These are phyloP conservation scores for Psophocarpus tetragonolobus DNA, from an alignment of 306 rosid species.

Conservation along the genomic window DNA sequence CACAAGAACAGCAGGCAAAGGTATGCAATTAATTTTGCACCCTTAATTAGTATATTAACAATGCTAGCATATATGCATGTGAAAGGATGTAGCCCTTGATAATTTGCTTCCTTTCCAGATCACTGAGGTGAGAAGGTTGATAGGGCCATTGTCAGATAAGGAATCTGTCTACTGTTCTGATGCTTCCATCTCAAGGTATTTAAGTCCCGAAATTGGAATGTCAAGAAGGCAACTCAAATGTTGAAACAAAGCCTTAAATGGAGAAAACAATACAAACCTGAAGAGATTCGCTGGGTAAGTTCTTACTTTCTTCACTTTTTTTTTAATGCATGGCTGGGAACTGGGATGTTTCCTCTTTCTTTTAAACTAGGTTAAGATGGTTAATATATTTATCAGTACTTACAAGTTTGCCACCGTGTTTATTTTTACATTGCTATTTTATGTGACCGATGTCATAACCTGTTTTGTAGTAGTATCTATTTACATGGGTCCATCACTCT, in stretches of 20 bases:
- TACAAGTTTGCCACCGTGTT: too few relatives aligned
- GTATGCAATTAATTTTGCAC: conserved; percentile 42
- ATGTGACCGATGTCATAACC: too few relatives aligned
- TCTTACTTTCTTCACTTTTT: background rate
- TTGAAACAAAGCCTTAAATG: conserved; percentile 72
- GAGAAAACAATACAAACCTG: conserved; percentile 78
- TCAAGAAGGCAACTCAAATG: conserved; percentile 84
- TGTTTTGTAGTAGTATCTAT: too few relatives aligned
- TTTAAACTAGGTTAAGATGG: background rate
- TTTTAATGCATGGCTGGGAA: background rate
- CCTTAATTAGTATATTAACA: background rate
- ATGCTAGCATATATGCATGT: background rate
- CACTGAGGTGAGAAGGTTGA: conserved; percentile 60
- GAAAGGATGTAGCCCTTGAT: background rate
- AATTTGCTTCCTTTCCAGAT: conserved; percentile 52
- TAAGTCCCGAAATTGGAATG: conserved; percentile 81
- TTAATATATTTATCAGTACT: too few relatives aligned
- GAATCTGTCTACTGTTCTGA: conserved; percentile 72
- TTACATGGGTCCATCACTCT: too few relatives aligned
- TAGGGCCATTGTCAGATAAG: conserved; percentile 65
- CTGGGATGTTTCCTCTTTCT: background rate
- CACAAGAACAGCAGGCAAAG: conserved; percentile 67
- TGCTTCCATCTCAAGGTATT: conserved; percentile 65
- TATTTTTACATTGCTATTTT: too few relatives aligned
- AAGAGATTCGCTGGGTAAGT: conserved; percentile 82